Base-by-base conservation (phyloP, 208 protist genomes). In the Porcisia deanei region DNA sequence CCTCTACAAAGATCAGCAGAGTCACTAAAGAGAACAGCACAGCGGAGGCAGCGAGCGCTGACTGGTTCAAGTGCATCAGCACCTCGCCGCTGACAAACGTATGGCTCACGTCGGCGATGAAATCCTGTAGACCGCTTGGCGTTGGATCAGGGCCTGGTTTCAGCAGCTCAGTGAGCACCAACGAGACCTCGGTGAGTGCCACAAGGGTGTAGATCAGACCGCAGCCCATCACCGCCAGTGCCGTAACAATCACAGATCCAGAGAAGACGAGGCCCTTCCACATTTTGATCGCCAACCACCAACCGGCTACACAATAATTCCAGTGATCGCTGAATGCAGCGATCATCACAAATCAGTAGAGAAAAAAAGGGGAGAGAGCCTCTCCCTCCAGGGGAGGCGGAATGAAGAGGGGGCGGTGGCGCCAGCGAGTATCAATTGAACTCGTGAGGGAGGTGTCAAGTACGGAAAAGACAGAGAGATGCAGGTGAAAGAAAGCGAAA, bases 1-100 rank as follows among this genome's bases (percentile, higher is more conserved):
- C 77, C 25, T 96, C 91, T 1, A 92, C 71, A 67, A 90, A 69
- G 10, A 86, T 47, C 49, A 93, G 69, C 68, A 93, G 64, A 39
- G 88, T 39, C 0, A 91, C 73, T 41, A 91, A 66, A 1, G 72
- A n/a, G 20, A 85, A 68, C 16, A 84, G 76, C 47, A 88, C 47
- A 52, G 75, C 81, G 0, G 74, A 69, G 2, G 72, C 72, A 30
- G 77, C 77, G 63, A 82, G 77, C 12, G 59, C 72, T n/a, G 77
- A 77, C 41, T 82, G 77, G 47, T 73, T 82, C 37, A 82, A 60
- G 58, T 69, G 65, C 57, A 60, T 61, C 30, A 73, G 66, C 1
- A 37, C 57, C 41, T 73, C 64, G 3, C 68, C 77, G 2, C 72
- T 73, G 22, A 63, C 45, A 7, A 77, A 43, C 7, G 41, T 25